Evolutionary conservation across 2,329 filamentous ascomycete genomes (phyloP).

Genomic region (Aspergillus ochraceoroseus): DNA sequence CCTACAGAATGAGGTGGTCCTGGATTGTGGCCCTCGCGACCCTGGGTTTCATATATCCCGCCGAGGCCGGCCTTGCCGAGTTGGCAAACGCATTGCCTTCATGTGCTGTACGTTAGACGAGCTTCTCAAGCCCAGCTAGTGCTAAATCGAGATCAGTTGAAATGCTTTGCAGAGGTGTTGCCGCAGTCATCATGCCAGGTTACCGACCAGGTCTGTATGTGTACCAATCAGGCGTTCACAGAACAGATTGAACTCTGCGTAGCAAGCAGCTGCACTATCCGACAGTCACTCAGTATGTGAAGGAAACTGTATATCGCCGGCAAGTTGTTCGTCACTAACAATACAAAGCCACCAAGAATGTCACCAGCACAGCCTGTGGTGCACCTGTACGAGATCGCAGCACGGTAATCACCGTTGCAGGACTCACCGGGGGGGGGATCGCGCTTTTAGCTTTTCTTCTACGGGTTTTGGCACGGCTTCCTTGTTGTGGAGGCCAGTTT

Average conservation of each 20-base stretch:
- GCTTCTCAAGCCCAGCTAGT: not conserved
- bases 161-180: slow-evolving; percentile 24
- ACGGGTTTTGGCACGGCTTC: slow-evolving; percentile 38
- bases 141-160: slow-evolving; percentile 15
- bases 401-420: slow-evolving; percentile 29
- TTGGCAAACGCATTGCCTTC: slow-evolving; percentile 1
- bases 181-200: slow-evolving; percentile 36
- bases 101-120: slow-evolving; percentile 10
- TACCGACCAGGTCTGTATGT: slow-evolving; percentile 41
- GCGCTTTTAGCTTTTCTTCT: slow-evolving; percentile 34
- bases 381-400: slow-evolving; percentile 37
- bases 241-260: slow-evolving; percentile 35
- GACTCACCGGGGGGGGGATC: slow-evolving; percentile 33
- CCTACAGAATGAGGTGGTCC: slow-evolving; percentile 1
- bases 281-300: slow-evolving; percentile 34
- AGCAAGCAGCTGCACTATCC: slow-evolving; percentile 33
- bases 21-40: not conserved
- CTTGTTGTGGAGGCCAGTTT: slow-evolving; percentile 33
- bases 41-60: not conserved
- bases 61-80: not conserved
- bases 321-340: not conserved
- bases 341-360: slow-evolving; percentile 42
- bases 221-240: slow-evolving; percentile 34
- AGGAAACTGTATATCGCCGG: too few relatives aligned
- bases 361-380: slow-evolving; percentile 38